Percentiles rank a stretch among this genome's conserved stretches.
These are phyloP conservation scores for Aurantiochytrium sp. DNA, from an alignment of 108 stramenopile species.

Conservation along the genomic window DNA sequence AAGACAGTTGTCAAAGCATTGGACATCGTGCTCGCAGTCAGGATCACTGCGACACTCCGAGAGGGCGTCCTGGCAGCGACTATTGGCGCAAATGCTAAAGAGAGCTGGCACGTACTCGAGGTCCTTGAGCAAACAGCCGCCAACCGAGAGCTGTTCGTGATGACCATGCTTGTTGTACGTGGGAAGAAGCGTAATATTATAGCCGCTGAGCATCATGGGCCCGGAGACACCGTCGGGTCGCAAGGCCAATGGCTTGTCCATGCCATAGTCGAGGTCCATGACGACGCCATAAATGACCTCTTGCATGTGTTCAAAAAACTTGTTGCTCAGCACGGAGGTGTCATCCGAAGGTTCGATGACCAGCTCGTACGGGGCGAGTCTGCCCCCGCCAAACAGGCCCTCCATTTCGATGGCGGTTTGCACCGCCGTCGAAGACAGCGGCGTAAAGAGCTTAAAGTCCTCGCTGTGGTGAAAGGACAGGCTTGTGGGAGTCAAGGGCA, in stretches of 20 bases:
- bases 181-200: not conserved
- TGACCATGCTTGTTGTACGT: not conserved
- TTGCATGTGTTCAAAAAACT: not conserved
- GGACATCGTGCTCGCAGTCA: not conserved
- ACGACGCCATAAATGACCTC: not conserved
- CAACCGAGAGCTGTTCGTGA: not conserved
- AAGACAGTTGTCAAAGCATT: not conserved
- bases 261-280: not conserved
- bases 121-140: not conserved
- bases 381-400: not conserved
- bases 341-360: not conserved
- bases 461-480: slow-evolving; percentile 9
- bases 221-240: not conserved
- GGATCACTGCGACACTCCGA: not conserved
- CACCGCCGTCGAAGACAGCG: not conserved
- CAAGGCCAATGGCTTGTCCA: not conserved
- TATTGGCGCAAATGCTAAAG: not conserved
- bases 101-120: not conserved
- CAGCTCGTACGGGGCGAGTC: not conserved
- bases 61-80: not conserved
- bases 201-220: not conserved
- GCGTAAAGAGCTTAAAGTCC: slow-evolving; percentile 6
- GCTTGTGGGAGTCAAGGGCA: not conserved
- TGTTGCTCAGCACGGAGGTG: not conserved
- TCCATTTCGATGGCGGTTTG: not conserved